Percentiles rank a stretch among this genome's conserved stretches.
Evolutionary conservation across 176 grass and related monocot species (phyloP).

Genomic region (Zea luxurians): DNA sequence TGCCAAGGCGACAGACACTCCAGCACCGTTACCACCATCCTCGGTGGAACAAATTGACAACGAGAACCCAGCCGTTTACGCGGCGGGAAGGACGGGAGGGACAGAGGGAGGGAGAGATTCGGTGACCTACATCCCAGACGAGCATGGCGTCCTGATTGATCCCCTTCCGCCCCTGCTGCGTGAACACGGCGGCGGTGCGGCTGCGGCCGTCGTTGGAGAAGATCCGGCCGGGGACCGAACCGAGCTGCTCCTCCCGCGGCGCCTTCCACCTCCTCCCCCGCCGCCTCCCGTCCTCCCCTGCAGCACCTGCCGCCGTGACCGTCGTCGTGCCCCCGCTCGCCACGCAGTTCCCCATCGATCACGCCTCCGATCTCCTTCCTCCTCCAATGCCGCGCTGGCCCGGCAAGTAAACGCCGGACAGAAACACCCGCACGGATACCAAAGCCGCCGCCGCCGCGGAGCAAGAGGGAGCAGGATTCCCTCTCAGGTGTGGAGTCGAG

Average conservation of each 20-base stretch:
- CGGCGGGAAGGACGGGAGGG: not conserved
- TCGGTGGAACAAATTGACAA: not conserved
- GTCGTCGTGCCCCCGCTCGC: slow-evolving; percentile 45
- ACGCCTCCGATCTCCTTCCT: not conserved
- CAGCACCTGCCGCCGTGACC: not conserved
- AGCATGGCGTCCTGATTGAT: slow-evolving; percentile 99
- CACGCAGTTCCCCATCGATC: slow-evolving; percentile 67
- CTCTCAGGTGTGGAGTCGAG: slow-evolving; percentile 2
- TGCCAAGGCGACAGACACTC: slow-evolving; percentile 22
- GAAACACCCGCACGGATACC: slow-evolving; percentile 11
- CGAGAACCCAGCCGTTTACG: no score
- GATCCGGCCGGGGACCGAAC: slow-evolving; percentile 73
- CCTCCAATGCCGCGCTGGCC: slow-evolving; percentile 29
- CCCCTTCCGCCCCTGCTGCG: slow-evolving; percentile 92
- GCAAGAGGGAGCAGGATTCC: slow-evolving; percentile 5
- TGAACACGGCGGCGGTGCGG: slow-evolving; percentile 66
- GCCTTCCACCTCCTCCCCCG: slow-evolving; percentile 53
- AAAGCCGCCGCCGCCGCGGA: not conserved
- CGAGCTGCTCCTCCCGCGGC: slow-evolving; percentile 73
- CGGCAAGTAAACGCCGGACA: not conserved
- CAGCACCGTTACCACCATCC: slow-evolving; percentile 17
- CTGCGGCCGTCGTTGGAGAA: slow-evolving; percentile 91
- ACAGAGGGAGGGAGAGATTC: not conserved
- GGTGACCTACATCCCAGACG: slow-evolving; percentile 83
- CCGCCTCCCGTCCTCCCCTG: slow-evolving; percentile 27